A percentile compares a stretch with the other conserved stretches of the same genome.
These are phyloP conservation scores for Comarum palustre DNA, from an alignment of 306 rosid species.

Conservation along the genomic window DNA sequence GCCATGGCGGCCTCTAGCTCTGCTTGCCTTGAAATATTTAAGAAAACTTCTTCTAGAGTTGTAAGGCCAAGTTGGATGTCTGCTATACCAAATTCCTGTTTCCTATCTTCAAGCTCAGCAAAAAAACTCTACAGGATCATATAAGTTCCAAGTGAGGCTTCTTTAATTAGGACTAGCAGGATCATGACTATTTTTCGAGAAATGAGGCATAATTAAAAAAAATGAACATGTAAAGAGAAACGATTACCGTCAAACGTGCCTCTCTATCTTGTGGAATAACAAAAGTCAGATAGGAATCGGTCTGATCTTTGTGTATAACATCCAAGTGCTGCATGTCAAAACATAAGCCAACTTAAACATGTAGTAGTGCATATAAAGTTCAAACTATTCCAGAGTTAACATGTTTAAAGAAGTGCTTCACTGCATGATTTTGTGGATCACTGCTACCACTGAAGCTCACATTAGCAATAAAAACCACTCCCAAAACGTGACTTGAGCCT, in stretches of 20 bases:
- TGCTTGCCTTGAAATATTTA: conserved; percentile 77
- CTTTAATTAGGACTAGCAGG: background rate
- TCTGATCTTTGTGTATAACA: conserved; percentile 72
- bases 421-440: conserved; percentile 35
- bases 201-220: background rate
- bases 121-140: conserved; percentile 49
- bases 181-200: no score
- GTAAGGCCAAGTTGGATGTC: conserved; percentile 83
- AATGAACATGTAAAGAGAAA: background rate
- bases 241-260: conserved; percentile 46
- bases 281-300: conserved; percentile 51
- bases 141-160: background rate
- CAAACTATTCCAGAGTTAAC: conserved; percentile 32
- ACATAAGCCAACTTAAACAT: conserved; percentile 28
- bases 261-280: conserved; percentile 85
- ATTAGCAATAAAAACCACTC: conserved; percentile 68
- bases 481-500: conserved; percentile 84
- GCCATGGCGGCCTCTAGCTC: conserved; percentile 78
- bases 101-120: conserved; percentile 65
- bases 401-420: conserved; percentile 66
- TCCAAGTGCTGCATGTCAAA: conserved; percentile 55
- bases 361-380: conserved; percentile 6
- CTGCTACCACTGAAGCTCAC: conserved; percentile 51
- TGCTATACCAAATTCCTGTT: conserved; percentile 63
- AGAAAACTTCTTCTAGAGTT: conserved; percentile 87